phyloP scores from a whole-genome alignment of 805 yeast species.

The Yamadazyma scolyti region DNA sequence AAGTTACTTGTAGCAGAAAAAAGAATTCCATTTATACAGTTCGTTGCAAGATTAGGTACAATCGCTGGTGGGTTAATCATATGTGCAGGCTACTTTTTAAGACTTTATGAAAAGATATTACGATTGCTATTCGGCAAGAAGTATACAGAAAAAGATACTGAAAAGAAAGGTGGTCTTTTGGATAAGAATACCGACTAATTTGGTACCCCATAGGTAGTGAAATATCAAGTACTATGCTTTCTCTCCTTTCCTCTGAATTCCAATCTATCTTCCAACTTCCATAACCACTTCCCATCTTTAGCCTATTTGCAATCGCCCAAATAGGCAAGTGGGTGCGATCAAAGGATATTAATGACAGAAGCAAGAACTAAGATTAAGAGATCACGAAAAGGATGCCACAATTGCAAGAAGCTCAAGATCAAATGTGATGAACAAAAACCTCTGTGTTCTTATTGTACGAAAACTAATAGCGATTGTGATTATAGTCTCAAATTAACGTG shows the following conservation, averaged over 20 bases:
- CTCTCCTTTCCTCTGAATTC: no score
- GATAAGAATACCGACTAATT: slow-evolving; percentile 7
- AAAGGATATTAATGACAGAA: not conserved
- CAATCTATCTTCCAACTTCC: no score
- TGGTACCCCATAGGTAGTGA: no score
- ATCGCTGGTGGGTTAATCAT: slow-evolving; percentile 80
- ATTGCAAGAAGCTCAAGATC: slow-evolving; percentile 57
- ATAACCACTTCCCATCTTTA: no score
- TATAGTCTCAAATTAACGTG: slow-evolving; percentile 61
- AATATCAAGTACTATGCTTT: no score
- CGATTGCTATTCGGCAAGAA: slow-evolving; percentile 56
- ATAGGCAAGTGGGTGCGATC: not conserved
- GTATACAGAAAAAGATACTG: slow-evolving; percentile 46
- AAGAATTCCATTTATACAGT: slow-evolving; percentile 73
- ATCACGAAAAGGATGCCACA: slow-evolving; percentile 52
- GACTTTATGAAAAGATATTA: slow-evolving; percentile 52
- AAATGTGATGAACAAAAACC: slow-evolving; percentile 74
- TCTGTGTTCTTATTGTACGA: slow-evolving; percentile 52
- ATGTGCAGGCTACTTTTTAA: slow-evolving; percentile 62
- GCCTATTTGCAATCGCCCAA: no score
- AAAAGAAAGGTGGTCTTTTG: slow-evolving; percentile 36
- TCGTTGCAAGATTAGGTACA: slow-evolving; percentile 73
- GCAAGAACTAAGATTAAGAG: slow-evolving; percentile 8
- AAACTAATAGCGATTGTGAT: slow-evolving; percentile 50
- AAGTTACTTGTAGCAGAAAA: slow-evolving; percentile 64